A percentile compares a stretch with the other conserved stretches of the same genome.
phyloP scores from a whole-genome alignment of 139 green algal species.

The Micractinium sp. region DNA sequence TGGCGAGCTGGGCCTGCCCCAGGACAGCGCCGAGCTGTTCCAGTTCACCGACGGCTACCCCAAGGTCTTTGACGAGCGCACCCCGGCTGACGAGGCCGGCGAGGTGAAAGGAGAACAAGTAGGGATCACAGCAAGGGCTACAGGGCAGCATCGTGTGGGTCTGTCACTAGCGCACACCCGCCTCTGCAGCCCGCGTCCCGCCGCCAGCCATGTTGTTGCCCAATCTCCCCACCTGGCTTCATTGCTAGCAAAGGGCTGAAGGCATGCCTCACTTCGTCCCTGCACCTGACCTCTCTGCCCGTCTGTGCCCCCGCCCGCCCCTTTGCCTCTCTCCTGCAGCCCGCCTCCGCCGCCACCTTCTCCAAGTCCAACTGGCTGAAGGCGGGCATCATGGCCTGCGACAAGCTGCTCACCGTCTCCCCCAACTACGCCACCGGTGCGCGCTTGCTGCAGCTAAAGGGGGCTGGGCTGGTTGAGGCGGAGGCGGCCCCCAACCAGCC shows the following conservation, averaged over 20 bases:
- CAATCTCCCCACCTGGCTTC: too few relatives aligned
- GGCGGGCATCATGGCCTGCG: conserved; percentile 84
- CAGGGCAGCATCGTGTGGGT: too few relatives aligned
- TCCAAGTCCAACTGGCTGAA: conserved; percentile 98
- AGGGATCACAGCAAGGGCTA: too few relatives aligned
- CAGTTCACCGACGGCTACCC: conserved; percentile 88
- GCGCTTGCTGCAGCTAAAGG: background rate
- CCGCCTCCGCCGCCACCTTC: conserved; percentile 55
- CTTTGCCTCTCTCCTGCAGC: background rate
- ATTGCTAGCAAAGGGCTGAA: too few relatives aligned
- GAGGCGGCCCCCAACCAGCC: too few relatives aligned
- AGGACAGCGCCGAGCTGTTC: conserved; percentile 64
- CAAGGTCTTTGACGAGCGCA: conserved; percentile 77
- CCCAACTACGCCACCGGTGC: conserved; percentile 90
- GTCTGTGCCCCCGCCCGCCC: background rate
- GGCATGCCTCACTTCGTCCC: background rate
- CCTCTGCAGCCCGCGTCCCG: too few relatives aligned
- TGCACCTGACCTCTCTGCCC: background rate
- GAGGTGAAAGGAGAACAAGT: background rate
- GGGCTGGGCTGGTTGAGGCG: too few relatives aligned
- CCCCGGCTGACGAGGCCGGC: conserved; percentile 56
- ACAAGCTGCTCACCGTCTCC: conserved; percentile 96
- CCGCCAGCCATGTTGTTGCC: too few relatives aligned
- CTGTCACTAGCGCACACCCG: too few relatives aligned
- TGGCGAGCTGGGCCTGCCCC: conserved; percentile 78